Base-by-base conservation (phyloP, 2,329 filamentous ascomycete species). In the Pseudocercospora musae region DNA sequence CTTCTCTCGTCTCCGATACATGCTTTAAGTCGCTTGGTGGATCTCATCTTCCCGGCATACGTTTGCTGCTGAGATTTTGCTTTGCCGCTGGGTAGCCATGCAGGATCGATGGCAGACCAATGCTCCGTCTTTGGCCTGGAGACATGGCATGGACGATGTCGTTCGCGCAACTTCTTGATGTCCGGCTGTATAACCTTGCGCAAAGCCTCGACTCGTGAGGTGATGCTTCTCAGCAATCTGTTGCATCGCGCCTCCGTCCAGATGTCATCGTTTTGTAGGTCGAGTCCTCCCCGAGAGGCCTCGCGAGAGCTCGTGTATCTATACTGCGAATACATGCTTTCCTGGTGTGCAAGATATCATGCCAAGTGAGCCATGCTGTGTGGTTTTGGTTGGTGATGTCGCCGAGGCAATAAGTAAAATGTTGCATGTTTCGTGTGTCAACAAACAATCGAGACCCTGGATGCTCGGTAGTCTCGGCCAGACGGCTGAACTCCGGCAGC, bases 181-280 rank as follows among this genome's bases (percentile, higher is more conserved):
- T 55, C 58, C 8, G 49, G 57, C 20, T 42, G 46, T 37, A 65
- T 20, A 11, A 67, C 37, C 48, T 58, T 61, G 15, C 67, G 59
- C 2, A 69, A 48, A 44, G 63, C 54, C 15, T 58, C 54, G 33
- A 68, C 55, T 25, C 67, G 42, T 0, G 62, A 63, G 46, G 58
- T 66, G 44, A 69, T 69, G 37, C 59, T 66, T n/a, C 67, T 33
- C 27, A 69, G 48, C 11, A 69, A 48, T 57, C 67, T 55, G 40
- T 62, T 64, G 40, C 67, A 69, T 60, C 67, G 58, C 11, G 65
- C 66, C 40, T 64, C 62, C 20, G 67, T 68, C 67, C 67, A 69
- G n/a, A 65, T 60, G 44, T 68, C 67, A 44, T 66, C 64, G 13
- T 63, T 60, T 13, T 29, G 48, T 4, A 52, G 21, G 15, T 13